Conservation (phyloP, 768 basidiomycete genomes). For the Russula ochroleuca region DNA sequence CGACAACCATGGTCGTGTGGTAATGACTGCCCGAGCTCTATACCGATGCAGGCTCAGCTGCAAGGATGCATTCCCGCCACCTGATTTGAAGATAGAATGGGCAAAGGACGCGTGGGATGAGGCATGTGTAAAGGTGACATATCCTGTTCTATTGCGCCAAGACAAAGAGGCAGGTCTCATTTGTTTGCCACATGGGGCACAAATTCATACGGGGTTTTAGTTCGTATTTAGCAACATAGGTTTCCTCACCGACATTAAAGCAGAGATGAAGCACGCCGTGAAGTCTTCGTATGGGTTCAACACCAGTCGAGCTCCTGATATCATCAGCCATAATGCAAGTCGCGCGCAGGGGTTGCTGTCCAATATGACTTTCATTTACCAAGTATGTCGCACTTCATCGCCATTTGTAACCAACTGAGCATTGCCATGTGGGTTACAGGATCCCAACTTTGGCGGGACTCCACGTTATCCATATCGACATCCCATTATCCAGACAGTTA, state of each 20-base stretch:
- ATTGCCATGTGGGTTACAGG: neutral
- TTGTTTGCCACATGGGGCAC: neutral
- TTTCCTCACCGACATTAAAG: neutral
- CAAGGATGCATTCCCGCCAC: constrained; percentile 10
- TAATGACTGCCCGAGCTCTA: neutral
- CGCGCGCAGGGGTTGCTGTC: constrained; percentile 1
- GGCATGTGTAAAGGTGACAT: neutral
- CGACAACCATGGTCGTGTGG: neutral
- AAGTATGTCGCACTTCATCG: neutral
- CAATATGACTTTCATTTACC: constrained; percentile 9
- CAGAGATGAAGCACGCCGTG: neutral
- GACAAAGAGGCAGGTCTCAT: neutral
- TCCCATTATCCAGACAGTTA: constrained; percentile 12
- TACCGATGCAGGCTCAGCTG: constrained; percentile 8
- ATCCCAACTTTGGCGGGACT: neutral
- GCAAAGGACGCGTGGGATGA: constrained; percentile 1
- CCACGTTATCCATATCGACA: constrained; percentile 11
- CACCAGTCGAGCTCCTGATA: constrained; percentile 2
- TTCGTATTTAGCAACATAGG: neutral
- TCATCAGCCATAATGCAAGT: neutral
- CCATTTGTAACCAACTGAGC: neutral
- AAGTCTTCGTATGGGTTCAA: constrained; percentile 11
- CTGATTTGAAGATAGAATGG: neutral
- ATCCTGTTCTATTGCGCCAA: neutral
- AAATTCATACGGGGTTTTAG: neutral